Conservation (phyloP, 192 early-diverging fungal species). For the Backusella liffmaniae region DNA sequence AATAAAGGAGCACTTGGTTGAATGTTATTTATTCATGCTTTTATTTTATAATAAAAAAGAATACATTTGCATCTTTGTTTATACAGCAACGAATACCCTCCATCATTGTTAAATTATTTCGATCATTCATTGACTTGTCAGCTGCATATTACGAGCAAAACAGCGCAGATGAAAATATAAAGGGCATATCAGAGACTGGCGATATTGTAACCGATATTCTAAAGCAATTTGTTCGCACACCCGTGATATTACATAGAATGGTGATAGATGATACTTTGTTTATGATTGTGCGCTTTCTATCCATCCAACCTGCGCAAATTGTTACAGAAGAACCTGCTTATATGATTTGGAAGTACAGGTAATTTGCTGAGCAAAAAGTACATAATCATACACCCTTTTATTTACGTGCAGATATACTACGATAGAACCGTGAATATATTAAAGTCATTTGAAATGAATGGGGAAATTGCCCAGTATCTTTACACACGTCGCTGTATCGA, state of each 20-base stretch:
- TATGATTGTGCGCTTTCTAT: slow-evolving; percentile 33
- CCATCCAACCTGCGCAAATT: slow-evolving; percentile 18
- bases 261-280: slow-evolving; percentile 41
- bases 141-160: slow-evolving; percentile 11
- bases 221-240: slow-evolving; percentile 33
- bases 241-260: slow-evolving; percentile 27
- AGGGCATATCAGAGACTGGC: slow-evolving; percentile 23
- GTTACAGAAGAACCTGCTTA: slow-evolving; percentile 9
- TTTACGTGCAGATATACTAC: not conserved
- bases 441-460: slow-evolving; percentile 11
- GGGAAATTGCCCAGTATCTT: slow-evolving; percentile 26
- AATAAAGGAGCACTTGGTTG: not conserved
- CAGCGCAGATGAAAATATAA: slow-evolving; percentile 6
- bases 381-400: not conserved
- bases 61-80: slow-evolving; percentile 37
- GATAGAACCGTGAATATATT: slow-evolving; percentile 24
- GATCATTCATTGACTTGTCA: slow-evolving; percentile 41
- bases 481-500: slow-evolving; percentile 21
- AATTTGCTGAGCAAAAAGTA: not conserved
- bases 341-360: slow-evolving; percentile 39
- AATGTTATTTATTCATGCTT: not conserved
- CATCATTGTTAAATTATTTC: slow-evolving; percentile 38
- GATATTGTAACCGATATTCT: slow-evolving; percentile 36
- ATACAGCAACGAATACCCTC: slow-evolving; percentile 39
- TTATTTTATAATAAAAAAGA: slow-evolving; percentile 7